phyloP scores from a whole-genome alignment of 257 asterid species.

The Phtheirospermum japonicum region DNA sequence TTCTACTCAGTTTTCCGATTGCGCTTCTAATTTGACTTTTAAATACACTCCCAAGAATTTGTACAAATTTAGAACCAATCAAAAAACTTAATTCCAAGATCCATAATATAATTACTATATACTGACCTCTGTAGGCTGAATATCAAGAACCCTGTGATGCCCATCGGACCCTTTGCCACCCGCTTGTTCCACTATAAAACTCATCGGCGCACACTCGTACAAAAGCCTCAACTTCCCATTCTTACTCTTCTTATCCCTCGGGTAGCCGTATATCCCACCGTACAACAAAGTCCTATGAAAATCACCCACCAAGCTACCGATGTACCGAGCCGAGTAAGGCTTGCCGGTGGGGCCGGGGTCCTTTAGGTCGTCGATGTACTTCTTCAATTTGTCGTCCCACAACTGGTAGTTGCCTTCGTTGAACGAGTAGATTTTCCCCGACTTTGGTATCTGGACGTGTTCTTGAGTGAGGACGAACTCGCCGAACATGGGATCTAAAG shows the following conservation, averaged over 20 bases:
- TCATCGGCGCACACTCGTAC: constrained; percentile 98
- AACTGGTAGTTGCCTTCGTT: constrained; percentile 91
- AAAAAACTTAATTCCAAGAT: neutral
- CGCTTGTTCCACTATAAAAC: constrained; percentile 94
- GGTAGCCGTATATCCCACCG: constrained; percentile 94
- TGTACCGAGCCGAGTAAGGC: constrained; percentile 87
- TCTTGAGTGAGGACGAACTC: constrained; percentile 87
- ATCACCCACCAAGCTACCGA: constrained; percentile 93
- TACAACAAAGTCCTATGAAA: constrained; percentile 74
- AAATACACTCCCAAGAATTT: too few species aligned
- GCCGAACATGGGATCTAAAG: constrained; percentile 85
- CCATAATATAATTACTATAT: neutral
- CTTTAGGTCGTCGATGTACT: constrained; percentile 81
- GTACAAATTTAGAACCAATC: neutral
- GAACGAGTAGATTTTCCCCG: constrained; percentile 79
- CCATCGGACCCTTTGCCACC: constrained; percentile 97
- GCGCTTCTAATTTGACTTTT: too few species aligned
- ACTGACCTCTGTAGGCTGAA: constrained; percentile 77
- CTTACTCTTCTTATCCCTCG: constrained; percentile 75
- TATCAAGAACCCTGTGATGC: constrained; percentile 67
- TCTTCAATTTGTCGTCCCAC: constrained; percentile 87
- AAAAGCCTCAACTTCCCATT: constrained; percentile 85
- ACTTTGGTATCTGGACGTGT: constrained; percentile 67
- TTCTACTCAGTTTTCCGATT: too few species aligned
- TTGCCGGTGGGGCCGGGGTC: constrained; percentile 92